Evolutionary conservation across 176 grass and related monocot genomes (phyloP), one percentile per base, ranked within the genome.

Genomic region (Thalia dealbata): DNA sequence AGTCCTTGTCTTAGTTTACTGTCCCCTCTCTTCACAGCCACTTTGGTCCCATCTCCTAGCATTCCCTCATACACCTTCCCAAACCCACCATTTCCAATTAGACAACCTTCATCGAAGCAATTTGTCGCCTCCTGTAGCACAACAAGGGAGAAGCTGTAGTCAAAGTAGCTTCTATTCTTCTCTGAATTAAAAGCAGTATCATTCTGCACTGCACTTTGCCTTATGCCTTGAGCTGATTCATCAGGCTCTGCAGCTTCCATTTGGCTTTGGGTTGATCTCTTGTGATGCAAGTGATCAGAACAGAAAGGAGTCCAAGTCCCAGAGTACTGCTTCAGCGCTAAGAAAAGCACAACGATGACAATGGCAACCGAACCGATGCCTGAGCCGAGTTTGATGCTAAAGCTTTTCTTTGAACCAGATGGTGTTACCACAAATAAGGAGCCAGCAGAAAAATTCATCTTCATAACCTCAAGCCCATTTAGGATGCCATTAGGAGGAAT

Each of bases 391-490:
- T 92, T 84, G 28, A 92, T 73, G 55, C 80, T 84, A 44, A 84
- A 79, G 60, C 82, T 92, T 76, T 81, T 83, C 80, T 80, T 88
- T 58, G 60, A 63, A 73, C 77, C 22, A 2, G 82, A 64, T 23
- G 86, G 78, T 32, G 73, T 72, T 29, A 86, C 80, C 52, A 82
- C 81, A 61, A 90, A 80, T 56, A 82, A 80, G 69, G 92, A 89
- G 67, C 87, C 89, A 45, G 72, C 52, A 35, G 78, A 69, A 18
- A 71, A 80, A 38, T 26, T 79, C 25, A 97, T 86, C 76, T 88
- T 87, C 93, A 97, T 92, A 75, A 97, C 54, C 82, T 97, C 93
- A 19, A 97, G 89, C 52, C 93, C 93, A 63, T 97, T 97, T 35
- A 97, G 85, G 83, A 92, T 92, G 16, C 93, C 93, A 3, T 96